Base-by-base conservation (phyloP, 768 basidiomycete genomes). In the Lactifluus hygrophoroides region DNA sequence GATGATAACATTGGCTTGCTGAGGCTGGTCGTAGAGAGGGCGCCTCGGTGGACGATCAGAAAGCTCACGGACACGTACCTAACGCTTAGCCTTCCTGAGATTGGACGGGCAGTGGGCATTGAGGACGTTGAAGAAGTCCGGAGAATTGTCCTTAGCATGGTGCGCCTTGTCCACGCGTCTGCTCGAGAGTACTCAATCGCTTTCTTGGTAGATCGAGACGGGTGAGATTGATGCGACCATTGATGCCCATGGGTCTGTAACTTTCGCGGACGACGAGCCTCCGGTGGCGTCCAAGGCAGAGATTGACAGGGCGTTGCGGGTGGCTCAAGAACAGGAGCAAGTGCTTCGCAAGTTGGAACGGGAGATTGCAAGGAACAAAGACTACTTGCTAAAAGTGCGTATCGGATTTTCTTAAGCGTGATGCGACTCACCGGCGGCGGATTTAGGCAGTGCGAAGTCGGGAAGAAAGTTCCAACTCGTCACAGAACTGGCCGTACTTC, bases 51-150 rank as follows among this genome's bases (percentile, higher is more conserved):
- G 84, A 74, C 81, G 48, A 80, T 94, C 64, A 84, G 82, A 70
- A 87, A 83, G 68, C 80, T 94, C 56, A 93, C 87, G 0, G 80
- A 80, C 51, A 92, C 92, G 2, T 95, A 92, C 65, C 76, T 91
- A 40, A 90, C 88, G 0, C 80, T 92, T 16, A 79, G 84, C 35
- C 71, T 94, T 8, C 70, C 77, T 0, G 88, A 93, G 62, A 90
- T 94, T 50, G 85, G 80, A 3, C 76, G 75, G 16, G 73, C 75
- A 11, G 74, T 80, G 65, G 75, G 76, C 53, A 77, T 83, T 44
- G 74, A 78, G 4, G 76, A 66, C 23, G 76, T 79, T 49, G 80
- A 77, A 14, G 80, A 82, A 45, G 82, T 84, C 11, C 75, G 82
- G 28, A 72, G 72, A 3, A 66, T 90, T 48, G 71, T 93, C 19